Evolutionary conservation across 192 early-diverging fungal genomes (phyloP).

Genomic region (Lobosporangium transversale): DNA sequence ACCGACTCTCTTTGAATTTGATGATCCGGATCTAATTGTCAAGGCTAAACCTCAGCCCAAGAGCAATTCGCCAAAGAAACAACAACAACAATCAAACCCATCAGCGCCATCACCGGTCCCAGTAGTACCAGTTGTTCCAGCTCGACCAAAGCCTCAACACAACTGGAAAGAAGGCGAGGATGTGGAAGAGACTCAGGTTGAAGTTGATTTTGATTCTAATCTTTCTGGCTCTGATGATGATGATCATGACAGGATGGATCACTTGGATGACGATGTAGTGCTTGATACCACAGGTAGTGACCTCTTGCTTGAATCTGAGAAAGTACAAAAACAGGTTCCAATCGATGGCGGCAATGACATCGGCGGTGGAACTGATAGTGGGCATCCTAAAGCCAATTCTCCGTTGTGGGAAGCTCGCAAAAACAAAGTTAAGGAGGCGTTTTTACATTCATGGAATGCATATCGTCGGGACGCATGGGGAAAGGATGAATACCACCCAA

Average conservation of each 20-base stretch:
- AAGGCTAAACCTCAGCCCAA: conserved; percentile 2
- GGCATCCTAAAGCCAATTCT: conserved; percentile 4
- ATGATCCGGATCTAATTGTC: not conserved
- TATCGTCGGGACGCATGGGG: conserved; percentile 84
- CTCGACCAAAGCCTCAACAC: conserved; percentile 3
- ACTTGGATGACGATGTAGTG: not conserved
- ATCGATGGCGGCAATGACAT: not conserved
- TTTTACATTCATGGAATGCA: conserved; percentile 80
- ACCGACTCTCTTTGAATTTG: conserved; percentile 38
- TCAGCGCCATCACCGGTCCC: not conserved
- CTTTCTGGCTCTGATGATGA: not conserved
- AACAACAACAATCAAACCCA: not conserved
- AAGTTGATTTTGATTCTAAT: too few relatives aligned
- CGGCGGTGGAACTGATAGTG: too few relatives aligned
- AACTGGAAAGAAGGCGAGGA: conserved; percentile 12
- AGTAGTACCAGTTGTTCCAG: conserved; percentile 1
- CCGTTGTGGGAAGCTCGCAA: conserved; percentile 64
- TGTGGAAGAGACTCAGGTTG: not conserved
- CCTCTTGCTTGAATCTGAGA: not conserved
- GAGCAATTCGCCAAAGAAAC: not conserved
- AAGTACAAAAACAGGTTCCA: not conserved
- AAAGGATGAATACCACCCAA: conserved; percentile 84
- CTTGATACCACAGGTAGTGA: too few relatives aligned
- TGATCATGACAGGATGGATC: conserved; percentile 5
- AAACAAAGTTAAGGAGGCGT: conserved; percentile 70